Evolutionary conservation across 2,329 filamentous ascomycete species (phyloP).

Genomic region (Helotiales sp.): DNA sequence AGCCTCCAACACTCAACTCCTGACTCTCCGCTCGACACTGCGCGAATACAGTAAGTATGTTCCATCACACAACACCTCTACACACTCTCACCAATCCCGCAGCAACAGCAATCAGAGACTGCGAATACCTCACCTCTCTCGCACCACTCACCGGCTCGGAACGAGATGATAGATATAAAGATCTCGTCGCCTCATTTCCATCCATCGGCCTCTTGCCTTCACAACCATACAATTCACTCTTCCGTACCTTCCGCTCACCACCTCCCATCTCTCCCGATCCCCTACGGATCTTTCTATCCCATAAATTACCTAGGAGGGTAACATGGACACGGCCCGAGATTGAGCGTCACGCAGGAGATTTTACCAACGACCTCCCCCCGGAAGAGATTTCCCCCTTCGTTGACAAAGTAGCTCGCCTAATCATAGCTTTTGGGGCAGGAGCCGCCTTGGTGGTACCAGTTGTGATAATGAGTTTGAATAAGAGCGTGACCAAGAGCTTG

Average conservation of each 20-base stretch:
- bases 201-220: not conserved
- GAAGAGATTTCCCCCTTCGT: not conserved
- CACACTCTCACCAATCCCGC: not conserved
- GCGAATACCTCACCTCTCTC: not conserved
- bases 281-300: not conserved
- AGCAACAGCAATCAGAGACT: not conserved
- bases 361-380: not conserved
- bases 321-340: not conserved
- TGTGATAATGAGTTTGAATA: constrained; percentile 3
- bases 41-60: not conserved
- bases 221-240: not conserved
- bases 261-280: not conserved
- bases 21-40: not conserved
- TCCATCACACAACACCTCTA: not conserved
- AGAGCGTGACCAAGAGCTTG: constrained; percentile 2
- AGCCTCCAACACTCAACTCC: not conserved
- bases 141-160: not conserved
- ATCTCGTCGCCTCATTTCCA: not conserved
- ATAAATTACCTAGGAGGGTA: not conserved
- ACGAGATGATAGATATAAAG: not conserved
- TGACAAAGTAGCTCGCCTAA: not conserved
- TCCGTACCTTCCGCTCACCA: not conserved
- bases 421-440: not conserved
- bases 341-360: not conserved
- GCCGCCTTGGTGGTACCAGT: not conserved